phyloP scores from a whole-genome alignment of 176 grass and related monocot species.

The Zizania latifolia region DNA sequence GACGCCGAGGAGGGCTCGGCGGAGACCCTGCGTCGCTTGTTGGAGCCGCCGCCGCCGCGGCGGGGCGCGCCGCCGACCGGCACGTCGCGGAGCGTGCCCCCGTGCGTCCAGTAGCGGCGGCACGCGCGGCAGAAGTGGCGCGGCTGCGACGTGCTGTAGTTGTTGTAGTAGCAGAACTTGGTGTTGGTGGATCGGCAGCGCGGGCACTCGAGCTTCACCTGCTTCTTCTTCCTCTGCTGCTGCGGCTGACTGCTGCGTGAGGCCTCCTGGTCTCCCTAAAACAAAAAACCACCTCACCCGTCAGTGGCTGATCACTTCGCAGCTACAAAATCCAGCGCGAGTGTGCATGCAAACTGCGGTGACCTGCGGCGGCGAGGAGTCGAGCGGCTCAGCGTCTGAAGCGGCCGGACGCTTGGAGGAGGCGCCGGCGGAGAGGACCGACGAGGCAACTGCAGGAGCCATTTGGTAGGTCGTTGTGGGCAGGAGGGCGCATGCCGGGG shows the following conservation, averaged over 20 bases:
- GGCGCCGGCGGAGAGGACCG: not conserved
- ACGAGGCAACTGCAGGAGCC: constrained; percentile 31
- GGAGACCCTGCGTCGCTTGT: constrained; percentile 50
- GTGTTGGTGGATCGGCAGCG: constrained; percentile 74
- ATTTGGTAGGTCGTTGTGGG: constrained; percentile 1
- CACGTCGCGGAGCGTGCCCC: constrained; percentile 77
- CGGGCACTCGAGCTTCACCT: constrained; percentile 56
- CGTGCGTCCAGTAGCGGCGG: constrained; percentile 87
- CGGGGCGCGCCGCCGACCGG: constrained; percentile 63
- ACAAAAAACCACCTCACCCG: not conserved
- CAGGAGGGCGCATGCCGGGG: constrained; percentile 36
- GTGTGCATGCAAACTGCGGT: not conserved
- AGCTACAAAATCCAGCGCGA: not conserved
- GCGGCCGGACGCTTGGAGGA: constrained; percentile 11
- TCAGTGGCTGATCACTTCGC: not conserved
- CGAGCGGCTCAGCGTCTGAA: constrained; percentile 6
- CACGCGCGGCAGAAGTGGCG: constrained; percentile 85
- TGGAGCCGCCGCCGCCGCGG: constrained; percentile 26
- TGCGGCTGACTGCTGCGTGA: too few relatives aligned
- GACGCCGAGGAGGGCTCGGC: not conserved
- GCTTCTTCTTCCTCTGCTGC: not conserved
- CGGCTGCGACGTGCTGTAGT: constrained; percentile 85
- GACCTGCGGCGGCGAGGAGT: constrained; percentile 10
- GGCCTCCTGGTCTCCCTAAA: not conserved
- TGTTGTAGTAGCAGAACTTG: constrained; percentile 99